These are phyloP conservation scores for Alternaria rosae DNA, from an alignment of 2,329 filamentous ascomycete species.

Conservation along the genomic window DNA sequence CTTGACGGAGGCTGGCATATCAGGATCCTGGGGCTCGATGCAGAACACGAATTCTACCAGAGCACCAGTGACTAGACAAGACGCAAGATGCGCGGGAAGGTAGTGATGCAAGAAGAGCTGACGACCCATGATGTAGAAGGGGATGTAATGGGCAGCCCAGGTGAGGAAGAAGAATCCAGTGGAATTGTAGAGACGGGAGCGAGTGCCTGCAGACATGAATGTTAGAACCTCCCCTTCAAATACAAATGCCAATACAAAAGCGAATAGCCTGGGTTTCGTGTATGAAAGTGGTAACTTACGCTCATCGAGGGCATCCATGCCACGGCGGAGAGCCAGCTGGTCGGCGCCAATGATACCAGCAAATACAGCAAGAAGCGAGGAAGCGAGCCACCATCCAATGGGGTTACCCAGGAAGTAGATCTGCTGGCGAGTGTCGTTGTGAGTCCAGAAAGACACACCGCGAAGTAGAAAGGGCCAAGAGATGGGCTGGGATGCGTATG, in stretches of 20 bases:
- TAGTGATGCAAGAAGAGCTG: constrained; percentile 99
- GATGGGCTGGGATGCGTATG: constrained; percentile 92
- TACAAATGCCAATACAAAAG: constrained; percentile 8
- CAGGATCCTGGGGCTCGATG: constrained; percentile 71
- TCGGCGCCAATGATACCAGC: constrained; percentile 91
- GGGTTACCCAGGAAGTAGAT: constrained; percentile 99
- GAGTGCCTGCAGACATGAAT: constrained; percentile 68
- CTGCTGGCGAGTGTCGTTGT: constrained; percentile 91
- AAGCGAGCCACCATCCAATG: constrained; percentile 95
- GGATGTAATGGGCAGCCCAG: constrained; percentile 96
- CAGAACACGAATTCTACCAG: constrained; percentile 97
- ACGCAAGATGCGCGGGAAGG: constrained; percentile 91
- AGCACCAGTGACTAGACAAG: constrained; percentile 86
- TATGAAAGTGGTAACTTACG: constrained; percentile 68
- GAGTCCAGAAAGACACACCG: constrained; percentile 99
- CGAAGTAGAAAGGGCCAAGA: constrained; percentile 98
- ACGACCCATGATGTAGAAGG: constrained; percentile 97
- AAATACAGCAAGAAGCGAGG: constrained; percentile 90
- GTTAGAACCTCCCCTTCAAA: constrained; percentile 14
- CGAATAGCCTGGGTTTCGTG: background rate
- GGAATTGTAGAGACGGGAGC: constrained; percentile 94
- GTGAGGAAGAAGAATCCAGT: constrained; percentile 99
- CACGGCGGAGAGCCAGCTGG: constrained; percentile 90
- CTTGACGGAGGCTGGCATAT: constrained; percentile 45
- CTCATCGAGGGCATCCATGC: constrained; percentile 89